Conservation (phyloP, 108 stramenopile genomes). For the Parietichytrium sp. region DNA sequence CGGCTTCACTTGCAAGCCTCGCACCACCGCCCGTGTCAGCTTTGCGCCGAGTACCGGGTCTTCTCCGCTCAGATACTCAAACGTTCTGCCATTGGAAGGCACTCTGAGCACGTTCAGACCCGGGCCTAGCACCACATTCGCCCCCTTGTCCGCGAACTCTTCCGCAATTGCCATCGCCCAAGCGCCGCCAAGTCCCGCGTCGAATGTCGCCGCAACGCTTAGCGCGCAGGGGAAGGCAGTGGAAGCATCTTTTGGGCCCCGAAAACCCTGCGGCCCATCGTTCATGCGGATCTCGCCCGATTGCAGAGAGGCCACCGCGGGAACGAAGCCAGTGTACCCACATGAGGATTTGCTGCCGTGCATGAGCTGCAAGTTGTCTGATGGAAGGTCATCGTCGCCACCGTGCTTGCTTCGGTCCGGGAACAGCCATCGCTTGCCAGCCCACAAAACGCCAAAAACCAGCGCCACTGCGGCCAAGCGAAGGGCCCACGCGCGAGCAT, state of each 20-base stretch:
- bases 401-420: no score
- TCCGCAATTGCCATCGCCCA: background rate
- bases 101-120: constrained; percentile 69
- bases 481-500: no score
- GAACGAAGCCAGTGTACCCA: background rate
- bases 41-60: constrained; percentile 64
- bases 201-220: background rate
- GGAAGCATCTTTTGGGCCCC: background rate
- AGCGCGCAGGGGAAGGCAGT: constrained; percentile 35
- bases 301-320: background rate
- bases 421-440: no score
- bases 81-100: constrained; percentile 62
- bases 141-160: background rate
- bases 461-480: no score
- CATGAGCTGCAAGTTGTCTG: background rate
- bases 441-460: no score
- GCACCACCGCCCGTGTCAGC: constrained; percentile 55
- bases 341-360: background rate
- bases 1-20: constrained; percentile 56
- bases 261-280: constrained; percentile 33
- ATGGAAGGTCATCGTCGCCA: background rate
- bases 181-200: background rate
- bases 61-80: constrained; percentile 71
- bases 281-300: background rate
- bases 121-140: constrained; percentile 57